These are phyloP conservation scores for Lipomyces orientalis DNA, from an alignment of 805 yeast species.

Conservation along the genomic window DNA sequence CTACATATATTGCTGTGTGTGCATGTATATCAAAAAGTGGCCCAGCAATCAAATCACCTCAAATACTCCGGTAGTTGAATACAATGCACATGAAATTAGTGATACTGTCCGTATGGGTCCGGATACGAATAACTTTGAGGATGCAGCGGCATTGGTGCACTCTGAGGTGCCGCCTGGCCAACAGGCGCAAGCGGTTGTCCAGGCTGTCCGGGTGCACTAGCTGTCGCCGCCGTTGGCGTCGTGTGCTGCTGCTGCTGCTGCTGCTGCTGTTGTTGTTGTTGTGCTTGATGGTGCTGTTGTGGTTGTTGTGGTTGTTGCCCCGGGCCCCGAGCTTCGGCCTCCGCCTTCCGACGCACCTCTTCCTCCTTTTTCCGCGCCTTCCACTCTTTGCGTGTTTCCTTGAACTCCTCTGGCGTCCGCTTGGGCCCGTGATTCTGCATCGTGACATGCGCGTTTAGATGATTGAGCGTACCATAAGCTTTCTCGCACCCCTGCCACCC, in stretches of 20 bases:
- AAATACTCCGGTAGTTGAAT: background rate
- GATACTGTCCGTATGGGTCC: conserved; percentile 10
- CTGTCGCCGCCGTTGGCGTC: background rate
- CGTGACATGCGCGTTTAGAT: conserved; percentile 61
- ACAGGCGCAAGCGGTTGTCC: background rate
- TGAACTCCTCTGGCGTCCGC: conserved; percentile 61
- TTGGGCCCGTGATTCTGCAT: conserved; percentile 62
- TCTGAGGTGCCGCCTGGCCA: background rate
- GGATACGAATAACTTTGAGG: conserved; percentile 6
- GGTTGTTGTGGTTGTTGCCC: conserved; percentile 20
- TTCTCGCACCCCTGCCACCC: conserved; percentile 55
- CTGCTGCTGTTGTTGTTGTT: conserved; percentile 22
- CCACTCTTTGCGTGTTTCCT: conserved; percentile 54
- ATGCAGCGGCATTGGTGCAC: conserved; percentile 10
- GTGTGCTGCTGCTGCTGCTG: conserved; percentile 12
- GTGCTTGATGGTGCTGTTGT: conserved; percentile 20
- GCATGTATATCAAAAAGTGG: background rate
- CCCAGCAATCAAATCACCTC: background rate
- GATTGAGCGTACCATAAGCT: conserved; percentile 66
- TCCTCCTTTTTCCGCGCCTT: conserved; percentile 50
- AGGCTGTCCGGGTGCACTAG: conserved; percentile 6
- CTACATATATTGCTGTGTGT: background rate
- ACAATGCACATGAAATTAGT: background rate
- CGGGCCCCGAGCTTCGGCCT: conserved; percentile 22
- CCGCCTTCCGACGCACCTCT: conserved; percentile 36